Conservation (phyloP, 306 rosid genomes). For the Citrullus mucosospermus region DNA sequence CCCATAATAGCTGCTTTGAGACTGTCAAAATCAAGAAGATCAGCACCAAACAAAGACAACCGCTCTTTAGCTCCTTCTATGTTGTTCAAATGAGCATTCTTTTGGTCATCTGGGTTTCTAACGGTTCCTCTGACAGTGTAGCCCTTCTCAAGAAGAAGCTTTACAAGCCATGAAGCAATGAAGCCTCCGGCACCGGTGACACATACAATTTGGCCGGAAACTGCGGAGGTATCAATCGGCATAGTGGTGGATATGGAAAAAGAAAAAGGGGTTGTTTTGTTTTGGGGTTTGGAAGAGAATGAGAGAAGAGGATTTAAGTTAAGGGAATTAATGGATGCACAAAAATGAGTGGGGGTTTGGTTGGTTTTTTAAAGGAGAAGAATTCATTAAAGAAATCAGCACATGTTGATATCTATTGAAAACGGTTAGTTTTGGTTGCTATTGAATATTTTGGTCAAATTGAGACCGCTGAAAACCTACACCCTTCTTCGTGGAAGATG, state of each 20-base stretch:
- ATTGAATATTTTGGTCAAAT: background rate
- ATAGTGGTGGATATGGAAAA: conserved; percentile 7
- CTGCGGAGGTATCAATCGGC: conserved; percentile 26
- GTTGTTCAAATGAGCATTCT: conserved; percentile 65
- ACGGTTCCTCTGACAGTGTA: conserved; percentile 75
- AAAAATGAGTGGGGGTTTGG: no score
- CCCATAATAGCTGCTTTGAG: conserved; percentile 44
- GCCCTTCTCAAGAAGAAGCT: conserved; percentile 55
- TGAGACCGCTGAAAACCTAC: no score
- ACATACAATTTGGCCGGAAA: conserved; percentile 43
- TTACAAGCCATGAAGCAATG: conserved; percentile 90
- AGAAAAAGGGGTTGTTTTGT: background rate
- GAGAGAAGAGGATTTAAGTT: no score
- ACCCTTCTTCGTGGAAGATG: no score
- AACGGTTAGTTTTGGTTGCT: background rate
- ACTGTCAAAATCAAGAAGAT: conserved; percentile 59
- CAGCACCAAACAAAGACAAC: conserved; percentile 43
- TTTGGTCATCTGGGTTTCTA: conserved; percentile 75
- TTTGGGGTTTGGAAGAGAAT: background rate
- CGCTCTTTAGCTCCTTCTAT: conserved; percentile 75
- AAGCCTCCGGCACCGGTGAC: conserved; percentile 94
- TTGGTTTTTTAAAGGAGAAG: no score
- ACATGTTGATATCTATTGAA: no score
- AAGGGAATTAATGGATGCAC: no score
- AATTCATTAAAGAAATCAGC: no score